Evolutionary conservation across 2,329 filamentous ascomycete genomes (phyloP).

Genomic region (Alternaria ventricosa): DNA sequence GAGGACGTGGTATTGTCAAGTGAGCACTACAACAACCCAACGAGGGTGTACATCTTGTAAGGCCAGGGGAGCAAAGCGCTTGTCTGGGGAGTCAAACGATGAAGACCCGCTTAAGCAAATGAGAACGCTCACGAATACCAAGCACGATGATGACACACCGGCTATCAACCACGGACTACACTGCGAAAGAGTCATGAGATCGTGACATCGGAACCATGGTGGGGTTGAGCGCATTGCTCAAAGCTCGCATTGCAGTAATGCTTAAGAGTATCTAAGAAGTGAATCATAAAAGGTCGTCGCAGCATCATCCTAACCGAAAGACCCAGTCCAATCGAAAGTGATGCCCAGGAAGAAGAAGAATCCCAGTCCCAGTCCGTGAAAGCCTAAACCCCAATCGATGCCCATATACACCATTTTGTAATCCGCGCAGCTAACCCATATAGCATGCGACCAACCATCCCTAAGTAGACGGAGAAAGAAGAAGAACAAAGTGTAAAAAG

Average conservation of each 20-base stretch:
- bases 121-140: too few species aligned
- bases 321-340: not conserved
- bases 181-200: too few species aligned
- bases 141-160: too few species aligned
- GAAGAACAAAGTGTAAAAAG: not conserved
- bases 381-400: not conserved
- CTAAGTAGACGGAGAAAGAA: not conserved
- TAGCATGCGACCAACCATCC: not conserved
- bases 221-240: not conserved
- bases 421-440: not conserved
- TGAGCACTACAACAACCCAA: not conserved
- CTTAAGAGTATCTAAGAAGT: not conserved
- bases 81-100: too few species aligned
- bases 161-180: too few species aligned
- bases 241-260: constrained; percentile 1
- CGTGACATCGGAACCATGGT: too few species aligned
- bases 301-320: not conserved
- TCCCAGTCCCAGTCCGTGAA: not conserved
- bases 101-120: too few species aligned
- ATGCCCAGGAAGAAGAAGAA: not conserved
- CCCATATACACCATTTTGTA: not conserved
- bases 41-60: not conserved
- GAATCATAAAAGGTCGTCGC: constrained; percentile 7
- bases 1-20: not conserved
- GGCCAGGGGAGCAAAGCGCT: too few species aligned